Base-by-base conservation (phyloP, 805 yeast genomes). In the Starmerella floricola region DNA sequence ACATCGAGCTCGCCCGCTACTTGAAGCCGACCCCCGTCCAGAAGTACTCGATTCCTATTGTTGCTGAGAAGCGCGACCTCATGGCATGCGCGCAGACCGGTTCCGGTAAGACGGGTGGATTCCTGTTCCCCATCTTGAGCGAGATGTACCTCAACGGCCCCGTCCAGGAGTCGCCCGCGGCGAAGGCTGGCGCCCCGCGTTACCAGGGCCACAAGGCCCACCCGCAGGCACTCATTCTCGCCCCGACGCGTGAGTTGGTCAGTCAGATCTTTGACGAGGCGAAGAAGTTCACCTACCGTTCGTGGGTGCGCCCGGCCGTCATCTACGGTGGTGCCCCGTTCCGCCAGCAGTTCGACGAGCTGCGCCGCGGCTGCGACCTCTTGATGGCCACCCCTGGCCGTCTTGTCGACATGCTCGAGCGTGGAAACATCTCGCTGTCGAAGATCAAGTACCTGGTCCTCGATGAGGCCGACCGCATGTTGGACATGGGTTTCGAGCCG, bases 401-500 rank as follows among this genome's bases (percentile, higher is more conserved):
- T 73, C 74, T 91, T 62, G 87, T 79, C 61, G 98, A 91, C 68
- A 72, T 91, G 66, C 69, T 91, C 53, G 96, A 87, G 69, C 83
- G 96, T 71, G 96, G 96, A 60, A 72, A 77, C 58, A 83, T 91
- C 55, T 86, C 96, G 34, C 73, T 91, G 60, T 72, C 76, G 52
- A 85, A 83, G 67, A 85, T 88, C 67, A 85, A 82, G 65, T 91
- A 84, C 67, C 75, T 91, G 63, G 96, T 91, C 40, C 74, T 91
- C 96, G 98, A 76, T 88, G 98, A 88, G 74, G 98, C 98, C 61
- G 98, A 91, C 69, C 84, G 98, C 73, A 91, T 91, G 98, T 78
- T 91, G 69, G 98, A 91, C 77, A 91, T 91, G 97, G 98, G 98
- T 75, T 91, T 91, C 71, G 98, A 91, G 72, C 96, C 96, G 53